These are phyloP conservation scores for Penicillium maclennaniae DNA, from an alignment of 495 filamentous ascomycete genomes.

Conservation along the genomic window DNA sequence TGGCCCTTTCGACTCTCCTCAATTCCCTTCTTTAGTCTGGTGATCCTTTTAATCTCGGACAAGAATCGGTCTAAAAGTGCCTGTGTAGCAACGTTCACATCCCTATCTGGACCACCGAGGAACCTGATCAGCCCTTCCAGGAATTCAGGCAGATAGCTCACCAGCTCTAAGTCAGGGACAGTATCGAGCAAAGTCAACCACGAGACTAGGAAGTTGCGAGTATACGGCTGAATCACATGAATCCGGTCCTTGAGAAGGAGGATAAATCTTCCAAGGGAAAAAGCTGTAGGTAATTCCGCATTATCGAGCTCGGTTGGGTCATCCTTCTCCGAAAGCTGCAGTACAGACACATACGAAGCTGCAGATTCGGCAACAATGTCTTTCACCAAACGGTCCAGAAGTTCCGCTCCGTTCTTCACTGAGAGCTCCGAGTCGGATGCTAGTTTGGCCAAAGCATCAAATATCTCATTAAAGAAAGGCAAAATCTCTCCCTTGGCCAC, in stretches of 20 bases:
- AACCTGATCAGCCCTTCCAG: conserved; percentile 88
- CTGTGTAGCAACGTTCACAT: conserved; percentile 92
- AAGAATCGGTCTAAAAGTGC: conserved; percentile 88
- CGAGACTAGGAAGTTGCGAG: conserved; percentile 87
- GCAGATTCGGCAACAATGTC: conserved; percentile 98
- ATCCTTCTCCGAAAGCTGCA: conserved; percentile 54
- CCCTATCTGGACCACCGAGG: conserved; percentile 82
- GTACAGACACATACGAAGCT: conserved; percentile 86
- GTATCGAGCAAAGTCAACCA: conserved; percentile 96
- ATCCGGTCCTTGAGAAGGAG: conserved; percentile 91
- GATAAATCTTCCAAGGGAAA: conserved; percentile 88
- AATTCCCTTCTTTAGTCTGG: conserved; percentile 85
- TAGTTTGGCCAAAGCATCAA: conserved; percentile 95
- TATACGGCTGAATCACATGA: conserved; percentile 89
- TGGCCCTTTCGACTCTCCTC: conserved; percentile 74
- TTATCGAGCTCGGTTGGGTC: conserved; percentile 50
- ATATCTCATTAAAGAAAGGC: conserved; percentile 96
- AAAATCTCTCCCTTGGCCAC: conserved; percentile 97
- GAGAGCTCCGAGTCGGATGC: conserved; percentile 94
- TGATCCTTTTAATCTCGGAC: conserved; percentile 90
- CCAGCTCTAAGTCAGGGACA: conserved; percentile 94
- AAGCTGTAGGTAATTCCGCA: conserved; percentile 72
- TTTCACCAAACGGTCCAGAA: conserved; percentile 93
- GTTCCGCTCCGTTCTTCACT: conserved; percentile 96
- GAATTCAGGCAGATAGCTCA: conserved; percentile 88